phyloP scores from a whole-genome alignment of 805 yeast genomes.

The Metschnikowia vanudenii region DNA sequence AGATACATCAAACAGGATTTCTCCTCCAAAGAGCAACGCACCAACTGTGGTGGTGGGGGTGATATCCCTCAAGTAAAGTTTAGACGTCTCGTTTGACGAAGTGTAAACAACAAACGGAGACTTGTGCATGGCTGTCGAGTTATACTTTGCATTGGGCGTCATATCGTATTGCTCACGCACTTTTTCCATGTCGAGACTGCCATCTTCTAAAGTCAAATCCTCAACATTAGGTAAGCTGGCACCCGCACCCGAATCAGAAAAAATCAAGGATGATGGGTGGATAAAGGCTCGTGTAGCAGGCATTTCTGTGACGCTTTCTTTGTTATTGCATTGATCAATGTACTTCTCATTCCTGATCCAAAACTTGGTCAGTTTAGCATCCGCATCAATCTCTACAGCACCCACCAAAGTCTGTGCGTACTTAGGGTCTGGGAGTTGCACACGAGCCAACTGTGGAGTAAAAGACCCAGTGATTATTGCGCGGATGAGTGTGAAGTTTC shows the following conservation, averaged over 20 bases:
- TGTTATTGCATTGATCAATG: slow-evolving; percentile 14
- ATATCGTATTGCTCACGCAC: slow-evolving; percentile 37
- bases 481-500: slow-evolving; percentile 51
- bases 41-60: slow-evolving; percentile 79
- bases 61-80: slow-evolving; percentile 66
- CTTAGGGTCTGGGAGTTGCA: slow-evolving; percentile 79
- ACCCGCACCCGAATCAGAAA: slow-evolving; percentile 41
- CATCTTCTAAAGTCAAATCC: slow-evolving; percentile 39
- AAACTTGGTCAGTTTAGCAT: slow-evolving; percentile 65
- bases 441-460: slow-evolving; percentile 80
- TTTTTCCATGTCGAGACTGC: slow-evolving; percentile 34
- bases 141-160: slow-evolving; percentile 34
- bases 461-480: slow-evolving; percentile 77
- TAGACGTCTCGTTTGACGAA: slow-evolving; percentile 60
- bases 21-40: slow-evolving; percentile 79
- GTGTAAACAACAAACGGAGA: slow-evolving; percentile 64
- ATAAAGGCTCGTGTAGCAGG: slow-evolving; percentile 74
- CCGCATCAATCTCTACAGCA: slow-evolving; percentile 82
- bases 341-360: slow-evolving; percentile 69
- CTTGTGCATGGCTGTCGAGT: slow-evolving; percentile 35
- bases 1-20: slow-evolving; percentile 55
- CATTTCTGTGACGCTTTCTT: slow-evolving; percentile 19
- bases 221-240: slow-evolving; percentile 16
- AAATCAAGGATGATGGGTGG: slow-evolving; percentile 83
- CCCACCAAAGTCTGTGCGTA: slow-evolving; percentile 70